phyloP scores from a whole-genome alignment of 345 rosid species.

The Atalantia buxifolia region DNA sequence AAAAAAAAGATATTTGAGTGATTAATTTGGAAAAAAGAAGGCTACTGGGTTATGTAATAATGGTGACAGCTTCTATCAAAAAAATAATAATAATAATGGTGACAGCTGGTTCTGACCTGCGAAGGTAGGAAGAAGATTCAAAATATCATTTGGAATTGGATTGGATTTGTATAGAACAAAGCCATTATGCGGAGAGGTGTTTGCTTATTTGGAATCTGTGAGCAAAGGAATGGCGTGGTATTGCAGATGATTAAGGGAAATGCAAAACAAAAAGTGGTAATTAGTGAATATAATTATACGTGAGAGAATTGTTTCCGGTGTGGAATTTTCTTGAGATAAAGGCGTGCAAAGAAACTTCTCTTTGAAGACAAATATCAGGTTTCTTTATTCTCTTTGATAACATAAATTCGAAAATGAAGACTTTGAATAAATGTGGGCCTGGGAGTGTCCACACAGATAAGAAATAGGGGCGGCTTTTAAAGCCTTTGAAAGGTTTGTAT shows the following conservation, averaged over 20 bases:
- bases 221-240: too few relatives aligned
- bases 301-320: too few relatives aligned
- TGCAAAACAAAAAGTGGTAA: neutral
- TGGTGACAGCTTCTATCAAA: neutral
- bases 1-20: neutral
- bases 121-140: neutral
- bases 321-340: too few relatives aligned
- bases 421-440: neutral
- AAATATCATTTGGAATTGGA: too few relatives aligned
- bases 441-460: neutral
- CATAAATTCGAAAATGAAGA: neutral
- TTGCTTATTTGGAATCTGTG: too few relatives aligned
- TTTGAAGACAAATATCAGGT: neutral
- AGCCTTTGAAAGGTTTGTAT: neutral
- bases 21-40: neutral
- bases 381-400: too few relatives aligned
- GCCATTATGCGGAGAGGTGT: too few relatives aligned
- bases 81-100: too few relatives aligned
- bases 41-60: neutral
- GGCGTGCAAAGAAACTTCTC: neutral
- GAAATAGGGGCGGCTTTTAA: neutral
- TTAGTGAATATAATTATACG: too few relatives aligned
- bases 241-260: too few relatives aligned
- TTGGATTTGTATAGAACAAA: too few relatives aligned
- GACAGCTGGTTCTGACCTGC: neutral